phyloP scores from a whole-genome alignment of 169 alveolate species.

The Plasmodium sp. region DNA sequence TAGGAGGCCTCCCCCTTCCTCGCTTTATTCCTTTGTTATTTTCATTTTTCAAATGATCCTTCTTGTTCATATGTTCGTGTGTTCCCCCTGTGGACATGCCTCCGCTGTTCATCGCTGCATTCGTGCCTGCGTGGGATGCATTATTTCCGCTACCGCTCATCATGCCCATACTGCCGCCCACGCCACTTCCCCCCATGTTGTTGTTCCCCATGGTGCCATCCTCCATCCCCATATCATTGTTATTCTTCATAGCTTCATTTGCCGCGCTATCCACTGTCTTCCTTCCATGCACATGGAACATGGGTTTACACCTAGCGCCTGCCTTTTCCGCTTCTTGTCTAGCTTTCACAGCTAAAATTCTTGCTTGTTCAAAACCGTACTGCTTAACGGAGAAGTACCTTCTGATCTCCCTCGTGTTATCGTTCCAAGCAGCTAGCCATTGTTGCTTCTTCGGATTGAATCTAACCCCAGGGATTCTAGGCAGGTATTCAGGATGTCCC shows the following conservation, averaged over 20 bases:
- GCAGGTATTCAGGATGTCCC: conserved; percentile 79
- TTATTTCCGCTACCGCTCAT: not conserved
- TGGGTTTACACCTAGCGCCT: conserved; percentile 69
- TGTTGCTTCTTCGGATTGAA: conserved; percentile 86
- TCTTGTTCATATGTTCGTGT: not conserved
- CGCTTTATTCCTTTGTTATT: conserved; percentile 37
- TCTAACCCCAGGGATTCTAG: conserved; percentile 85
- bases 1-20: conserved; percentile 74
- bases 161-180: not conserved
- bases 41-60: not conserved
- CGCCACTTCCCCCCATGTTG: not conserved
- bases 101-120: not conserved
- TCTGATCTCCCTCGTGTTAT: conserved; percentile 84
- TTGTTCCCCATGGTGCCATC: not conserved
- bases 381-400: conserved; percentile 85
- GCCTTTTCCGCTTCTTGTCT: conserved; percentile 79
- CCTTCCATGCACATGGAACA: conserved; percentile 74
- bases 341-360: conserved; percentile 86
- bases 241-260: conserved; percentile 8
- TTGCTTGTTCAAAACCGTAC: conserved; percentile 87
- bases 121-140: not conserved
- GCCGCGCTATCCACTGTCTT: conserved; percentile 18
- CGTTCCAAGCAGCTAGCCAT: conserved; percentile 89
- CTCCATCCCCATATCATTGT: not conserved
- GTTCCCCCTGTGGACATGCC: not conserved